phyloP scores from a whole-genome alignment of 352 stramenopile genomes.

The Phytophthora citrophthora region DNA sequence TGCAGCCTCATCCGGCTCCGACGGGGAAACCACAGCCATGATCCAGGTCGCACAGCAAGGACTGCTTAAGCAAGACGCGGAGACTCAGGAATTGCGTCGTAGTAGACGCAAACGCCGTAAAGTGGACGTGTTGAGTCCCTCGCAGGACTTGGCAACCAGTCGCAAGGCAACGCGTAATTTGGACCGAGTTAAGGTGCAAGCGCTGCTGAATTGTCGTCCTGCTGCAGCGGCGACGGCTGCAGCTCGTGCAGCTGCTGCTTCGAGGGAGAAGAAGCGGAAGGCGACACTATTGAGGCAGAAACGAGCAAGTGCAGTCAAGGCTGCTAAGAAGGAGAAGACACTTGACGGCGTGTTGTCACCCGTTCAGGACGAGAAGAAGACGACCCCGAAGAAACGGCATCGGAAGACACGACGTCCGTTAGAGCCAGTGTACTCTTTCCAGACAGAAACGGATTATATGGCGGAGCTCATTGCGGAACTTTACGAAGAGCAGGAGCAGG shows the following conservation, averaged over 20 bases:
- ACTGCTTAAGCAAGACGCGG: too few species aligned
- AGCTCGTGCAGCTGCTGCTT: slow-evolving; percentile 14
- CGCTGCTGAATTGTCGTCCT: slow-evolving; percentile 16
- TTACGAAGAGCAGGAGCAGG: slow-evolving; percentile 77
- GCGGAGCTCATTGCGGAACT: slow-evolving; percentile 58
- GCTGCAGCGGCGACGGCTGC: slow-evolving; percentile 22
- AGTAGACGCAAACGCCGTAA: slow-evolving; percentile 33
- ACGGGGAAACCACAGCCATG: slow-evolving; percentile 18
- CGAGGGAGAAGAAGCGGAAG: slow-evolving; percentile 24
- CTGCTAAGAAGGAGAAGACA: slow-evolving; percentile 14
- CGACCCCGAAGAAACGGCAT: slow-evolving; percentile 42
- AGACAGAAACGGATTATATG: slow-evolving; percentile 45
- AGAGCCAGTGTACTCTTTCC: slow-evolving; percentile 43
- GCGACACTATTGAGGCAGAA: slow-evolving; percentile 3
- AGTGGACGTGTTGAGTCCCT: slow-evolving; percentile 29
- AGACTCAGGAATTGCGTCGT: slow-evolving; percentile 6
- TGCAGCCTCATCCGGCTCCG: slow-evolving; percentile 18
- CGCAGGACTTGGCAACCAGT: not conserved
- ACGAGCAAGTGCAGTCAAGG: not conserved
- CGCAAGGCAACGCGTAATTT: slow-evolving; percentile 10
- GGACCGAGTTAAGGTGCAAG: slow-evolving; percentile 13
- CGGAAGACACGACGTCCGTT: slow-evolving; percentile 54
- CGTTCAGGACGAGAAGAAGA: slow-evolving; percentile 63
- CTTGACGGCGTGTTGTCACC: slow-evolving; percentile 42
- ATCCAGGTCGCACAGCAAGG: slow-evolving; percentile 8